Base-by-base conservation (phyloP, 176 grass and related monocot species). In the Carex cristatella region DNA sequence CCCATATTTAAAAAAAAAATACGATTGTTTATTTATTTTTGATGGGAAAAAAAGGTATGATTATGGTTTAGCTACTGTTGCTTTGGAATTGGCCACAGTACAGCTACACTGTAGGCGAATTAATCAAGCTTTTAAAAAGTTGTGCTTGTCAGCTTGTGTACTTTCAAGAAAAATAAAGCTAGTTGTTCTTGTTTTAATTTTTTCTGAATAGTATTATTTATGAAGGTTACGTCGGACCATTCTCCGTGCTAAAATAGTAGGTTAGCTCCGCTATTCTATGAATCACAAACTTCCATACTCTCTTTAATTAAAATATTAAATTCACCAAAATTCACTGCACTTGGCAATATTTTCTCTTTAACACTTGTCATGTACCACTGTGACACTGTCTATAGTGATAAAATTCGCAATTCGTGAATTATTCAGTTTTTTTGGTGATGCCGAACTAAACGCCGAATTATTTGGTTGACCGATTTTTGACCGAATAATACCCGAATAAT, bases 191-290 rank as follows among this genome's bases (percentile, higher is more conserved):
- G 19, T 76, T 54, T 54, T 30, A 53, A 69, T 16, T 77, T 77
- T 77, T 55, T 73, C 18, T 49, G 69, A 48, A 40, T 70, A 44
- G 4, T 64, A 64, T 15, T 64, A 64, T 15, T 35, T 32, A 66
- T 68, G 2, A 70, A 7, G 16, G 7, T 70, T 44, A 51, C 2
- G 69, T 73, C 4, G 4, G 38, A 40, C 38, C 4, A 5, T 5
- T 40, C 38, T 40, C 4, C 0, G 38, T 40, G 38, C 38, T 40
- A 40, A 5, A 40, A 4, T 40, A 40, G 38, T 40, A 49, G 69
- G 15, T 73, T 73, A 73, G 69, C 69, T 73, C 69, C 69, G 40
- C 40, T 73, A 27, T 73, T 73, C 69, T 49, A 73, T 73, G 69
- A 1, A 44, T 73, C 69, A 73, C 69, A 73, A 11, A 49, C 44